Evolutionary conservation across 2,329 filamentous ascomycete genomes (phyloP).

Genomic region (Calonectria pteridis): DNA sequence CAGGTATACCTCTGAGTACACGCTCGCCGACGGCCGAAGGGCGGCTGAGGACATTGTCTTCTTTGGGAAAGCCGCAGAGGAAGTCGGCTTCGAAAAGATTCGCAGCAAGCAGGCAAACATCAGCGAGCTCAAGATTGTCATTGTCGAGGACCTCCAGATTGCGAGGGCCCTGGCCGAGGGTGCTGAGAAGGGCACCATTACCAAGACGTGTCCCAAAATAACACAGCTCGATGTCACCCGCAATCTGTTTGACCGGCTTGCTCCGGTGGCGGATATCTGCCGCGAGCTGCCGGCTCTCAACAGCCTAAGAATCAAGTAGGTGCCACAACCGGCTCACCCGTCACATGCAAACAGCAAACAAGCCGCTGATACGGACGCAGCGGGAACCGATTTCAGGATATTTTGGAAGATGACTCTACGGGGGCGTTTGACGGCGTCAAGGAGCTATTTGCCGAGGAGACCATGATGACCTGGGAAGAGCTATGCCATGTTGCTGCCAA

Average conservation of each 20-base stretch:
- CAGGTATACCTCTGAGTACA: conserved; percentile 81
- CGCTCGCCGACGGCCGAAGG: conserved; percentile 51
- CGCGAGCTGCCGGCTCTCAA: conserved; percentile 74
- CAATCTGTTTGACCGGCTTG: conserved; percentile 80
- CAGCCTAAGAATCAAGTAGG: conserved; percentile 79
- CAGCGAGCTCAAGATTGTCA: conserved; percentile 81
- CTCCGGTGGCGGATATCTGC: conserved; percentile 78
- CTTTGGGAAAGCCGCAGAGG: conserved; percentile 89
- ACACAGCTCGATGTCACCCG: conserved; percentile 86
- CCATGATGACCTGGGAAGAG: conserved; percentile 74
- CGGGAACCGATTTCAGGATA: conserved; percentile 76
- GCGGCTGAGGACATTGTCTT: conserved; percentile 67
- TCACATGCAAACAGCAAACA: background rate
- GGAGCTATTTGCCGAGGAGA: conserved; percentile 76
- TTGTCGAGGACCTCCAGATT: conserved; percentile 83
- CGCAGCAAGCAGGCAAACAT: conserved; percentile 82
- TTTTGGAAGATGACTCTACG: conserved; percentile 52
- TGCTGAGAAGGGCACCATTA: conserved; percentile 54
- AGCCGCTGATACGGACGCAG: conserved; percentile 56
- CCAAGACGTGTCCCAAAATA: conserved; percentile 73
- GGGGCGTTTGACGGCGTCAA: conserved; percentile 63
- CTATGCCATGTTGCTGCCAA: conserved; percentile 65
- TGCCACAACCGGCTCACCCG: conserved; percentile 44
- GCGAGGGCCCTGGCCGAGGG: conserved; percentile 49
- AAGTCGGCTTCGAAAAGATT: conserved; percentile 96